phyloP scores from a whole-genome alignment of 73 alveolate genomes.

The Tetrahymena thermophila region DNA sequence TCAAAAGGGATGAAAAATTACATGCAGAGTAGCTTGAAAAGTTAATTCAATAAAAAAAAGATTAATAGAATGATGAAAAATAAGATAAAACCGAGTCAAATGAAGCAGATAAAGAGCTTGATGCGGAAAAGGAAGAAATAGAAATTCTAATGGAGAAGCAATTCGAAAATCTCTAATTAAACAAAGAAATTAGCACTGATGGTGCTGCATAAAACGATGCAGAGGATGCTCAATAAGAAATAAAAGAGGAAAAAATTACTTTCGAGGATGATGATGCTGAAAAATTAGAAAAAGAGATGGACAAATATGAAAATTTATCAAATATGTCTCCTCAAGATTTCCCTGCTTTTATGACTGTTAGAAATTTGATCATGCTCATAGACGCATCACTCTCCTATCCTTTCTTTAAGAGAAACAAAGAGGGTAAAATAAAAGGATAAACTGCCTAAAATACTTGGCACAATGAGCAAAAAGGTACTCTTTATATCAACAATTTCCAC shows the following conservation, averaged over 20 bases:
- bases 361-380: slow-evolving; percentile 58
- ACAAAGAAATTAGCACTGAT: background rate
- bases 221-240: background rate
- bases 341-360: slow-evolving; percentile 68
- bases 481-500: slow-evolving; percentile 55
- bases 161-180: background rate
- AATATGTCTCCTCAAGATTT: slow-evolving; percentile 37
- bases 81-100: background rate
- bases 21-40: background rate
- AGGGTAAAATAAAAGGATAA: slow-evolving; percentile 58
- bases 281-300: slow-evolving; percentile 36
- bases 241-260: background rate
- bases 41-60: background rate
- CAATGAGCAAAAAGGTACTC: slow-evolving; percentile 67
- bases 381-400: slow-evolving; percentile 65
- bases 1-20: slow-evolving; percentile 1
- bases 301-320: slow-evolving; percentile 16
- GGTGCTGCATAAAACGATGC: background rate
- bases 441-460: slow-evolving; percentile 63
- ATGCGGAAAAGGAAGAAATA: slow-evolving; percentile 22
- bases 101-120: slow-evolving; percentile 19
- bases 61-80: background rate
- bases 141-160: background rate
- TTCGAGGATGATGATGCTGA: slow-evolving; percentile 28
- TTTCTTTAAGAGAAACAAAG: slow-evolving; percentile 55